Evolutionary conservation across 257 asterid genomes (phyloP), one percentile per base, ranked within the genome.

Genomic region (Knoxia roxburghii): DNA sequence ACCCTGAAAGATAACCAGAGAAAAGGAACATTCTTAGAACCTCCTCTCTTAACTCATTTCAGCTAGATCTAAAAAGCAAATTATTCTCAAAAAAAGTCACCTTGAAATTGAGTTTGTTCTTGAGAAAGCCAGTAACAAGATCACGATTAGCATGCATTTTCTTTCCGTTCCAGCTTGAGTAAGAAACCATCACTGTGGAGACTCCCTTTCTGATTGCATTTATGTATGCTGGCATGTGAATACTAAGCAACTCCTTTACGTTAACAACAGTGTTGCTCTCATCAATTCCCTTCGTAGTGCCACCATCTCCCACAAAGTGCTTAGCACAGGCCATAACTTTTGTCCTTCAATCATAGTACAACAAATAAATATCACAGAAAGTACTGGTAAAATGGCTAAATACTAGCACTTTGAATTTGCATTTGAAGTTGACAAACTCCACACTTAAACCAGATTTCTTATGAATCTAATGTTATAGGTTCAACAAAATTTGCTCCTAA

Each of bases 251-350:
- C 7, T 80, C 89, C 29, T 76, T 68, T 17, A 33, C 73, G 72
- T 80, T 68, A 32, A 79, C 76, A 56, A 74, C 65, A 9, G 96
- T 89, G 67, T 87, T 85, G 72, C 70, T 82, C 75, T 79, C 82
- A 63, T 89, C 87, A 6, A 87, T 72, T 43, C 95, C 96, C 24
- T 69, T 73, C 55, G 49, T 18, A 0, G 95, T 89, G 72, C 96
- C 96, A 40, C 96, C 95, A 58, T 89, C 96, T 15, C 96, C 96
- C 45, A 86, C 96, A 64, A 75, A 88, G 69, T 81, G 85, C 76
- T 86, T 84, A 6, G 94, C 96, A 11, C 90, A 87, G 54, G 90
- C 90, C 54, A 85, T 89, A 21, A 87, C 92, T 71, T 89, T 89
- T 33, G 82, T 80, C 80, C 95, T 87, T 70, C 7, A 51, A 68